Evolutionary conservation across 306 rosid species (phyloP).

Genomic region (Quercus alba): DNA sequence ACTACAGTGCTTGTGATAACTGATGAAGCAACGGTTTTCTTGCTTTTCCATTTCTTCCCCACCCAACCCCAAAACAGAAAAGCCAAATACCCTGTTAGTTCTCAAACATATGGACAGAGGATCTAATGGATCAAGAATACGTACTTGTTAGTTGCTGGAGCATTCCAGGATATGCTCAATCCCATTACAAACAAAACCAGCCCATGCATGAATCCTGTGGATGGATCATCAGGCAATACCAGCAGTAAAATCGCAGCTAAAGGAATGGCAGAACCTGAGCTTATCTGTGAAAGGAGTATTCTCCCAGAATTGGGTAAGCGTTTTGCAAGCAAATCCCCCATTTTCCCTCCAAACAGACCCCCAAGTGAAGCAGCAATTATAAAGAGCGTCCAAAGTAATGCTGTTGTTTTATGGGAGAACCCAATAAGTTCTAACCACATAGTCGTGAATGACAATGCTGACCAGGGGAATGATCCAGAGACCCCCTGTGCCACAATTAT

Average conservation of each 20-base stretch:
- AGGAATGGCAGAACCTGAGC: constrained; percentile 76
- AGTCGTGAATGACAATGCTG: constrained; percentile 69
- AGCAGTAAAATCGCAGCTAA: constrained; percentile 62
- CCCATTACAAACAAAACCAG: constrained; percentile 74
- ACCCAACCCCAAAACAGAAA: neutral
- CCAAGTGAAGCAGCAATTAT: constrained; percentile 63
- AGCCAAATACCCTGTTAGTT: neutral
- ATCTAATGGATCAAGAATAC: constrained; percentile 4
- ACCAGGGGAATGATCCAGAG: constrained; percentile 86
- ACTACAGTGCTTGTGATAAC: neutral
- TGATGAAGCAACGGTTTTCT: neutral
- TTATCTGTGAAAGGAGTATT: constrained; percentile 74
- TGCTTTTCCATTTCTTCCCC: neutral
- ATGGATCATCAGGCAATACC: constrained; percentile 64
- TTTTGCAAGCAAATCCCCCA: constrained; percentile 67
- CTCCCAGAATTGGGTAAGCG: constrained; percentile 68
- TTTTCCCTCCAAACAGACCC: constrained; percentile 71
- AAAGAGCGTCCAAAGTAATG: constrained; percentile 60
- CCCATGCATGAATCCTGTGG: constrained; percentile 60
- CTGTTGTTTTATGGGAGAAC: constrained; percentile 73
- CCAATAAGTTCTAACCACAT: constrained; percentile 88
- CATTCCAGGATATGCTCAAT: constrained; percentile 61
- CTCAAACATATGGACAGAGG: neutral
- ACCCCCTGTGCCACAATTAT: constrained; percentile 92
- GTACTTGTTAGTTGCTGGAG: constrained; percentile 75